Evolutionary conservation across 2,329 filamentous ascomycete genomes (phyloP), one percentile per base, ranked within the genome.

Genomic region (Sclerotinia borealis): DNA sequence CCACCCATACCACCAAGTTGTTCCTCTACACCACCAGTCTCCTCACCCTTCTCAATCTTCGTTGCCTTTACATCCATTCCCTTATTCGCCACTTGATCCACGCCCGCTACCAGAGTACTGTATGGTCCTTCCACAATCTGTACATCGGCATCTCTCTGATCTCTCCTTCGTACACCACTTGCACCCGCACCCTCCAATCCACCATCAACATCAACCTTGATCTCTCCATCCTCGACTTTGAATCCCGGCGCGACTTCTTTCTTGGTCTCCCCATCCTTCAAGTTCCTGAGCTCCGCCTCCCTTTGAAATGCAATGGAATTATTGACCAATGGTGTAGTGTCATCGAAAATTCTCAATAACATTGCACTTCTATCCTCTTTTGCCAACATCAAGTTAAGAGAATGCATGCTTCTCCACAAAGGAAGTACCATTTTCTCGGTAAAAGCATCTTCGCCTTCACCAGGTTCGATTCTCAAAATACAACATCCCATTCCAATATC

Each of bases 331-430:
- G 91, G 91, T 0, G 90, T 89, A 34, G 89, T 89, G 70, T 98
- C 93, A 74, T 97, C 96, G 79, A 89, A 99, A 65, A 99, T 81
- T 27, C 95, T 84, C 67, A 98, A 81, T 70, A 98, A 79, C 91
- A 98, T 96, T 1, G 95, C 95, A 29, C 87, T 88, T 19, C 95
- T 86, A 69, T 99, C 95, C 76, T 99, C 95, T 80, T 99, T 99
- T 56, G 95, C 93, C 73, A 99, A 81, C 95, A 99, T 99, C 61
- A 99, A 84, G 76, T 99, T 99, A 64, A 98, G 82, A 25, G 90
- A 93, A 70, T 93, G 88, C 66, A 96, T 84, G 74, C 92, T 96
- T 77, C 96, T 89, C 95, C 95, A 99, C 34, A 99, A 80, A 4
- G 95, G 95, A 22, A 99, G 82, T 1, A 93, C 90, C 85, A 97